Conservation (phyloP, 441 rosid species). For the Sinapis alba region DNA sequence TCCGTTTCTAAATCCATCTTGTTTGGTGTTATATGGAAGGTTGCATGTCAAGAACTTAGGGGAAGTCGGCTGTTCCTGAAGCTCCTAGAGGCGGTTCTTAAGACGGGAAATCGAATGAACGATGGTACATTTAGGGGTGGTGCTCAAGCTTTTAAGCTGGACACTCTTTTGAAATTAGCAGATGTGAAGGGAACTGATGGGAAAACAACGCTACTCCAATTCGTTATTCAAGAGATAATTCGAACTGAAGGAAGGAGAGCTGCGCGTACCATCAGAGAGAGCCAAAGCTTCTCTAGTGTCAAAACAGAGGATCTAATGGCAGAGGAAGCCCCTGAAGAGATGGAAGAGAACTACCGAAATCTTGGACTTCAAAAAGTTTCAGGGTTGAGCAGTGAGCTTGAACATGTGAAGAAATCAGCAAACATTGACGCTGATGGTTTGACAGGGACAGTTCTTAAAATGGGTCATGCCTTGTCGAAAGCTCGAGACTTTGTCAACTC, state of each 20-base stretch:
- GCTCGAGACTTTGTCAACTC: conserved; percentile 66
- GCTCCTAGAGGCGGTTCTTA: conserved; percentile 97
- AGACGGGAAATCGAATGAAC: conserved; percentile 99
- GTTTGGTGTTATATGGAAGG: conserved; percentile 47
- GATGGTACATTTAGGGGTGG: conserved; percentile 98
- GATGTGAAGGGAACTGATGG: conserved; percentile 98
- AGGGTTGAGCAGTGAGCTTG: conserved; percentile 71
- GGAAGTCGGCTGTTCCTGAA: conserved; percentile 88
- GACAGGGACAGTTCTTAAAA: conserved; percentile 68
- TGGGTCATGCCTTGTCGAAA: conserved; percentile 60
- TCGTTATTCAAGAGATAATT: conserved; percentile 93
- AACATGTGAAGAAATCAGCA: conserved; percentile 87
- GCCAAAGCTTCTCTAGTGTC: conserved; percentile 66
- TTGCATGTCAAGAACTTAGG: conserved; percentile 84
- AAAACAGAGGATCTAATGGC: conserved; percentile 71
- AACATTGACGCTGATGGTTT: conserved; percentile 76
- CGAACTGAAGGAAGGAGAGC: conserved; percentile 93
- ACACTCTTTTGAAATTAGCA: conserved; percentile 89
- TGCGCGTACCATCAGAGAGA: conserved; percentile 65
- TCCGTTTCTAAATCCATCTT: conserved; percentile 23
- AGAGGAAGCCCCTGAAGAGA: conserved; percentile 60
- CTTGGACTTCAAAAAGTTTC: conserved; percentile 93
- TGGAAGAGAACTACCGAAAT: conserved; percentile 60
- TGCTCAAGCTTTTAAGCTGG: conserved; percentile 97
- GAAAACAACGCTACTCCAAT: conserved; percentile 97